A percentile compares a stretch with the other conserved stretches of the same genome.
Evolutionary conservation across 352 stramenopile species (phyloP).

Genomic region (Pythium apleroticum): DNA sequence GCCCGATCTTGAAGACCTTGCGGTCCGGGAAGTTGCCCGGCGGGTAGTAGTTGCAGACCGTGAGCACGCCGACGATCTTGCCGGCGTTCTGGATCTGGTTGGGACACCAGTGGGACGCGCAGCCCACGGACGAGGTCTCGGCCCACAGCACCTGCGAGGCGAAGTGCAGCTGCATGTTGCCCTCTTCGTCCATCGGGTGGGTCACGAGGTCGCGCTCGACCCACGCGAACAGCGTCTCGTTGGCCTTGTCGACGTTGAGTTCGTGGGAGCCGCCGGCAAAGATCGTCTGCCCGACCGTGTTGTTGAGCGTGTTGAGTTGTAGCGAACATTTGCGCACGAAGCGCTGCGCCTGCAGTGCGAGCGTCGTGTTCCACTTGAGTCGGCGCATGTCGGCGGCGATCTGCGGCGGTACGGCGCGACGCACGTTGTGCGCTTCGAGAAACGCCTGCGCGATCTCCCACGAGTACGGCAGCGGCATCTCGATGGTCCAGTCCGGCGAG

Average conservation of each 20-base stretch:
- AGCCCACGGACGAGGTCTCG: constrained; percentile 20
- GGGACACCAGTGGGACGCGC: constrained; percentile 26
- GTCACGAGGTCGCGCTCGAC: constrained; percentile 15
- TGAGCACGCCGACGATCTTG: constrained; percentile 18
- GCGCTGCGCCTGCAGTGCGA: not conserved
- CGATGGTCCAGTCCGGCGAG: constrained; percentile 21
- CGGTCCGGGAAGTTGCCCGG: constrained; percentile 23
- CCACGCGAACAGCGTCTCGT: constrained; percentile 21
- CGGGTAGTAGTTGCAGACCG: constrained; percentile 26
- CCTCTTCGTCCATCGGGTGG: constrained; percentile 16
- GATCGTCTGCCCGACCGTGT: constrained; percentile 20
- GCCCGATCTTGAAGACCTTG: constrained; percentile 14
- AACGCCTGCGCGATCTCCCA: constrained; percentile 20
- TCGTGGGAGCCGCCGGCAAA: constrained; percentile 1
- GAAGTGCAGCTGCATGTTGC: constrained; percentile 15
- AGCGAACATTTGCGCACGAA: constrained; percentile 16
- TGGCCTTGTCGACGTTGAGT: constrained; percentile 11
- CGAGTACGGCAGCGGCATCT: constrained; percentile 25
- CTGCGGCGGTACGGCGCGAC: constrained; percentile 9
- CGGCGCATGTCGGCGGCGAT: constrained; percentile 23
- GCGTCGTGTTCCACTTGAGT: constrained; percentile 25
- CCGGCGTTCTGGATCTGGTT: constrained; percentile 10
- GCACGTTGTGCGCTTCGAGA: constrained; percentile 23
- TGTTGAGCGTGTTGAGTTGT: constrained; percentile 15
- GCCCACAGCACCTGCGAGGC: constrained; percentile 28